Percentiles rank a stretch among this genome's conserved stretches.
Evolutionary conservation across 768 basidiomycete genomes (phyloP).

Genomic region (Xerocomellus intermedius): DNA sequence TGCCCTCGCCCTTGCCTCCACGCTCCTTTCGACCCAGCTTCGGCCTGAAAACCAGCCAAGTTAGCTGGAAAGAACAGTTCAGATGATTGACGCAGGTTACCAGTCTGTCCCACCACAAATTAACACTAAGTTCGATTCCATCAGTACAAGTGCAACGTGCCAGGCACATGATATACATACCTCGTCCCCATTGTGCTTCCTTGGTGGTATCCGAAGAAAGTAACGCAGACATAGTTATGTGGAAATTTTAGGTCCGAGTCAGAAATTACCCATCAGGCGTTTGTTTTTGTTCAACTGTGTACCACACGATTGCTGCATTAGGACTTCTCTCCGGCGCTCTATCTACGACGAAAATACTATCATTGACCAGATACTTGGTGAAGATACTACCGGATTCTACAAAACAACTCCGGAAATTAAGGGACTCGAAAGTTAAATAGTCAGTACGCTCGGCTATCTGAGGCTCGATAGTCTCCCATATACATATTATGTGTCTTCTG

Average conservation of each 20-base stretch:
- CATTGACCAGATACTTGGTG: not conserved
- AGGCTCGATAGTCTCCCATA: not conserved
- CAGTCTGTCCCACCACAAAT: constrained; percentile 89
- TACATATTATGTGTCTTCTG: constrained; percentile 11
- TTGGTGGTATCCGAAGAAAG: constrained; percentile 23
- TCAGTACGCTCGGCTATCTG: not conserved
- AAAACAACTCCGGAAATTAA: not conserved
- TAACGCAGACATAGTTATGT: constrained; percentile 31
- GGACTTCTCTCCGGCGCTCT: constrained; percentile 30
- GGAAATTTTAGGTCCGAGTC: constrained; percentile 24
- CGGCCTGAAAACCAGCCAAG: constrained; percentile 47
- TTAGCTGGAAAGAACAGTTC: constrained; percentile 4
- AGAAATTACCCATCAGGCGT: constrained; percentile 11
- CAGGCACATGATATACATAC: constrained; percentile 21
- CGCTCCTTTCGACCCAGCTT: constrained; percentile 76
- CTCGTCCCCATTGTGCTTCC: constrained; percentile 46
- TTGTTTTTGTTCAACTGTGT: constrained; percentile 15
- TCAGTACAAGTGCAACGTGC: constrained; percentile 15
- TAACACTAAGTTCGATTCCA: constrained; percentile 49
- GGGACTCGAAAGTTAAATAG: not conserved
- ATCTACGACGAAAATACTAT: constrained; percentile 22
- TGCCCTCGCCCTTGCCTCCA: constrained; percentile 44
- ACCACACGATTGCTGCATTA: constrained; percentile 30
- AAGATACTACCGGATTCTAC: not conserved
- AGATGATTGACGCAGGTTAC: constrained; percentile 36